Conservation (phyloP, 768 basidiomycete genomes). For the Suillus weaverae region DNA sequence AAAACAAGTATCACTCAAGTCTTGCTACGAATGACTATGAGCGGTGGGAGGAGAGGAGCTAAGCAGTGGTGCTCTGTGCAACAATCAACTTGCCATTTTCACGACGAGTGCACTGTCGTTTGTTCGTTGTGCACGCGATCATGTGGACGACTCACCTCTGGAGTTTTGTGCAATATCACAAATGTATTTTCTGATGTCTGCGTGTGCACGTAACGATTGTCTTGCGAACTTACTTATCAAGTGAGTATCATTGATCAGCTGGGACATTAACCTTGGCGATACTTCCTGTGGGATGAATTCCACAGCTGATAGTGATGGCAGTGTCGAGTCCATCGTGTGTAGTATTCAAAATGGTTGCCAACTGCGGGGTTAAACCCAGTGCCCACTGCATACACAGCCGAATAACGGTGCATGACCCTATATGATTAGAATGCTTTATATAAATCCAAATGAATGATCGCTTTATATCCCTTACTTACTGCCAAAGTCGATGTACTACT, state of each 20-base stretch:
- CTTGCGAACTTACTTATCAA: not conserved
- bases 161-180: not conserved
- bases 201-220: not conserved
- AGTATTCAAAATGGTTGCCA: not conserved
- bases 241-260: not conserved
- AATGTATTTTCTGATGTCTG: not conserved
- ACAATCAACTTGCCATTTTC: not conserved
- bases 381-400: not conserved
- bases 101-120: not conserved
- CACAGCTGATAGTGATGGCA: not conserved
- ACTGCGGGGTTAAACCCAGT: not conserved
- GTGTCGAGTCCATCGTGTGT: not conserved
- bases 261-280: not conserved
- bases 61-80: not conserved
- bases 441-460: not conserved
- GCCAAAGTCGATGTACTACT: not conserved
- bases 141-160: not conserved
- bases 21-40: conserved; percentile 56
- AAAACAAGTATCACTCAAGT: conserved; percentile 65
- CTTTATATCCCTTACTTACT: not conserved
- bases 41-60: conserved; percentile 71
- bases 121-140: not conserved
- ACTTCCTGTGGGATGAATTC: not conserved
- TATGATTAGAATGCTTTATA: not conserved
- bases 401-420: not conserved